A percentile compares a stretch with the other conserved stretches of the same genome.
Conservation (phyloP, 176 grass and related monocot genomes). For the Puya raimondii region DNA sequence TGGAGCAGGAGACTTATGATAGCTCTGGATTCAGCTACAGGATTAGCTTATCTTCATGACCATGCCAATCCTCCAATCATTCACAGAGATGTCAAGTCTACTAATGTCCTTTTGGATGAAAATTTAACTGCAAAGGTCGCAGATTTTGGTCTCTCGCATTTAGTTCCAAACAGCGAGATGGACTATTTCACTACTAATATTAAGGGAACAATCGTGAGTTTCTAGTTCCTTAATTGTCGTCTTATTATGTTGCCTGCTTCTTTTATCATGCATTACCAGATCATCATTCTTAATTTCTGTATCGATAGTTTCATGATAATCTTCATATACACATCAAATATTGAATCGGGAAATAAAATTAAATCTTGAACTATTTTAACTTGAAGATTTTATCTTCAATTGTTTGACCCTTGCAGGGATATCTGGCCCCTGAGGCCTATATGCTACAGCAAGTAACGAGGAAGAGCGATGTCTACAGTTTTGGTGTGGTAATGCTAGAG, state of each 20-base stretch:
- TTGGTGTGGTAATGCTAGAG: constrained; percentile 69
- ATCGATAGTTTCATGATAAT: too few relatives aligned
- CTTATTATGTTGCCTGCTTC: too few relatives aligned
- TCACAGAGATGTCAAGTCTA: constrained; percentile 25
- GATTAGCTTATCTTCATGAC: constrained; percentile 89
- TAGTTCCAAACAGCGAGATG: constrained; percentile 46
- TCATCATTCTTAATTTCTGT: too few relatives aligned
- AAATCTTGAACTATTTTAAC: background rate
- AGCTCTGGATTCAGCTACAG: constrained; percentile 72
- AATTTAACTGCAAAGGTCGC: constrained; percentile 72
- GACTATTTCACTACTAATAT: constrained; percentile 52
- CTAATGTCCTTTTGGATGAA: constrained; percentile 74
- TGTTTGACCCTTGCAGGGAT: constrained; percentile 40
- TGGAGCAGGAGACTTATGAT: constrained; percentile 63
- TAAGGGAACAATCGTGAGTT: constrained; percentile 73
- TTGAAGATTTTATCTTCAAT: background rate
- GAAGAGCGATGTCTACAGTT: constrained; percentile 92
- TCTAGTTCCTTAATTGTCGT: background rate
- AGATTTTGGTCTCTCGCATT: constrained; percentile 80
- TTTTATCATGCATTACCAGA: too few relatives aligned
- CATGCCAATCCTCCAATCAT: constrained; percentile 92
- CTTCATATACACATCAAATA: too few relatives aligned
- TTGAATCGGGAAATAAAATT: background rate
- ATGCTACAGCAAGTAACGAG: constrained; percentile 70
- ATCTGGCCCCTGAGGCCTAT: constrained; percentile 86